Conservation (phyloP, 345 rosid species). For the Eucalyptus cloeziana region DNA sequence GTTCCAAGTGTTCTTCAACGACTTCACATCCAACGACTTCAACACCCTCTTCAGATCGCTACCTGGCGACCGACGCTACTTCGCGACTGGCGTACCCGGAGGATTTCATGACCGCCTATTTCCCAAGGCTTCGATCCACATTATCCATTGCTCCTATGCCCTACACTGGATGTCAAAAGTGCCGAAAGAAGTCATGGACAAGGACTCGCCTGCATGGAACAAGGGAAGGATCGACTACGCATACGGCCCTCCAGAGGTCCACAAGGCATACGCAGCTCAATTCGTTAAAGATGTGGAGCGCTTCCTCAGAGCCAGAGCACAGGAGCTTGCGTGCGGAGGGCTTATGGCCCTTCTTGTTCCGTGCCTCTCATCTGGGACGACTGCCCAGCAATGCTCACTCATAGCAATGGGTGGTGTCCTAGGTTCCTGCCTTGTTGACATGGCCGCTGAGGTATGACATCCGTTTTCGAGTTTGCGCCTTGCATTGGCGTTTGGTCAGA, state of each 20-base stretch:
- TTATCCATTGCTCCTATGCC: slow-evolving; percentile 4
- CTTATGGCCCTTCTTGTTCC: slow-evolving; percentile 16
- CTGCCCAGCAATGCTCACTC: slow-evolving; percentile 1
- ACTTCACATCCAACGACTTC: slow-evolving; percentile 24
- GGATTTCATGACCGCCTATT: not conserved
- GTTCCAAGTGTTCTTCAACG: slow-evolving; percentile 20
- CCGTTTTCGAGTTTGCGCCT: not conserved
- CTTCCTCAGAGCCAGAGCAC: slow-evolving; percentile 25
- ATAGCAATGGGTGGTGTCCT: slow-evolving; percentile 7
- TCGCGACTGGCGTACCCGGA: not conserved
- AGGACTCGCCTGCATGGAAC: slow-evolving; percentile 24
- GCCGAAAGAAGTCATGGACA: slow-evolving; percentile 17
- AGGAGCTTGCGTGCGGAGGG: slow-evolving; percentile 24
- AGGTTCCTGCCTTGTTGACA: slow-evolving; percentile 12
- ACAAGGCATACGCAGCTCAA: slow-evolving; percentile 14
- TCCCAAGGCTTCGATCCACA: not conserved
- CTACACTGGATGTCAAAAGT: slow-evolving; percentile 31
- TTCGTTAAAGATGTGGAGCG: slow-evolving; percentile 22
- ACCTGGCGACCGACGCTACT: not conserved
- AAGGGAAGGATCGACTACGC: slow-evolving; percentile 30
- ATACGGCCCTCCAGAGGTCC: slow-evolving; percentile 11
- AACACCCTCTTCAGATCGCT: slow-evolving; percentile 19
- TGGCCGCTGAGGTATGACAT: slow-evolving; percentile 12
- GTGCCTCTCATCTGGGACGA: slow-evolving; percentile 5
- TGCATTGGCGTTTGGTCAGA: not conserved